Base-by-base conservation (phyloP, 768 basidiomycete genomes). In the Pulveroboletus sp. region DNA sequence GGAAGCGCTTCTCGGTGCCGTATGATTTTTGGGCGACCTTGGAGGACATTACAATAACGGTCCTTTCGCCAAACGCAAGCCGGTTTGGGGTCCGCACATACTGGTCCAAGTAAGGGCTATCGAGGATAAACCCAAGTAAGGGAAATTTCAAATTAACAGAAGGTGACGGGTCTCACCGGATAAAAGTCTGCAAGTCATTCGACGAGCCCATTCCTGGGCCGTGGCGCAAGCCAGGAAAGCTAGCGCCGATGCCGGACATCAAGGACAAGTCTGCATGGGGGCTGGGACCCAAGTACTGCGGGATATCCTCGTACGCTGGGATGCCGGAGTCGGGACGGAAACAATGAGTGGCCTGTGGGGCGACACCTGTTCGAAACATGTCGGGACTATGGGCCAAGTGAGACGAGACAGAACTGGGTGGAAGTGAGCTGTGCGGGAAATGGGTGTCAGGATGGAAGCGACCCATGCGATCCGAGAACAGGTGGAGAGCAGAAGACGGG, bases 21-120 rank as follows among this genome's bases (percentile, higher is more conserved):
- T 97, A 98, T 8, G 90, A 93, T 65, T 97, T 95, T 75, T 98
- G 95, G 3, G 92, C 95, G 28, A 97, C 93, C 63, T 89, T 93
- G 65, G 89, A 92, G n/a, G 92, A 94, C 89, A 96, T 93, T 60
- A 98, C 88, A 53, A 97, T 88, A 52, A 98, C 82, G 5, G 93
- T 92, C 42, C 93, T 83, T 67, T 97, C 95, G 44, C 95, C 95
- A 59, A 87, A 87, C 1, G 87, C 88, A 40, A 96, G 78, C 28
- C 93, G 80, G 65, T 95, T 95, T 35, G 82, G 76, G 18, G 93
- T 81, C 31, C 84, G 79, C 44, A 93, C 80, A 65, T 93, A 97
- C 59, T 89, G 86, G 53, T 91, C 88, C 56, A 93, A 73, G 69
- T 82, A 89, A 10, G 89, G 89, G 24, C 86, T 89, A 55, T 39